These are phyloP conservation scores for Cichorium intybus DNA, from an alignment of 140 eudicot species.

Conservation along the genomic window DNA sequence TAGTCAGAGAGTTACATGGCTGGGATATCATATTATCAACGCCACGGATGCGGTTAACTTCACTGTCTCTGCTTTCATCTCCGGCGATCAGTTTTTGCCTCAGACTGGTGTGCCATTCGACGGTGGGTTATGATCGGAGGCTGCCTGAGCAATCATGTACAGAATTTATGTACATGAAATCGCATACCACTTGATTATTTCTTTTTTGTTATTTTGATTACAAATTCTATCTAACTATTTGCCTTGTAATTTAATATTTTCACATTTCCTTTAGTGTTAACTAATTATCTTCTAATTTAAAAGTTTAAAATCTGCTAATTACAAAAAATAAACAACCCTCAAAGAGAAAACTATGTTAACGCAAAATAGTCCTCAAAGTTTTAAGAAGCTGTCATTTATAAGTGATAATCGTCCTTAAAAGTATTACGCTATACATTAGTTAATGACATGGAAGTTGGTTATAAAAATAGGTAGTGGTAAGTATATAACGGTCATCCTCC, in stretches of 20 bases:
- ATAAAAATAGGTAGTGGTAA: too few relatives aligned
- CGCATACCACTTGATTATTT: not conserved
- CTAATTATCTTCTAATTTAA: too few relatives aligned
- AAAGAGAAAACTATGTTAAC: too few relatives aligned
- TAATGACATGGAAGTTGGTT: too few relatives aligned
- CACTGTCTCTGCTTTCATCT: conserved; percentile 50
- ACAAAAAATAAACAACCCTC: too few relatives aligned
- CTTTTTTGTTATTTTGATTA: not conserved
- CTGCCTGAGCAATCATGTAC: not conserved
- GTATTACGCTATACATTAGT: too few relatives aligned
- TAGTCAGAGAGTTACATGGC: conserved; percentile 64
- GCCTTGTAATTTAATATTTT: not conserved
- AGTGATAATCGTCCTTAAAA: too few relatives aligned
- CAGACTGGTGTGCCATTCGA: conserved; percentile 57
- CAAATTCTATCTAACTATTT: not conserved
- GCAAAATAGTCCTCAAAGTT: too few relatives aligned
- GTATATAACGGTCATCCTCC: too few relatives aligned
- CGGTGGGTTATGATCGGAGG: conserved; percentile 34
- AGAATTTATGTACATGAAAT: not conserved
- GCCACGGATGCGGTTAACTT: conserved; percentile 70
- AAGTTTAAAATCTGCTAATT: too few relatives aligned
- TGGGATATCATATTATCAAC: conserved; percentile 48
- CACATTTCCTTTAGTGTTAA: too few relatives aligned
- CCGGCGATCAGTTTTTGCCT: conserved; percentile 69
- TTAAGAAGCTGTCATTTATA: too few relatives aligned